Conservation (phyloP, 1,284 basidiomycete species). For the Xerocomus amazonicus region DNA sequence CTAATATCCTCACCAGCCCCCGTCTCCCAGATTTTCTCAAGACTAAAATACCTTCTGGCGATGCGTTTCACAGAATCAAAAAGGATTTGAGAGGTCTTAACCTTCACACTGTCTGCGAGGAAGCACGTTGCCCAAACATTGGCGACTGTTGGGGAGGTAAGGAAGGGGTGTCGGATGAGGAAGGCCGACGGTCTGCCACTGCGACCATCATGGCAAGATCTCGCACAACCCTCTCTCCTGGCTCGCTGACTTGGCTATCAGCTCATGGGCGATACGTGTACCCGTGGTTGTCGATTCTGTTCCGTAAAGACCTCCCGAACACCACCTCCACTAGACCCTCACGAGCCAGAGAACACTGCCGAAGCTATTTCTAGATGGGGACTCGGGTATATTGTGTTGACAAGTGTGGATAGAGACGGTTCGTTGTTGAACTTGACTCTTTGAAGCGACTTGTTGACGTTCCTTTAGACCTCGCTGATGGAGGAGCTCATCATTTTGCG, state of each 20-base stretch:
- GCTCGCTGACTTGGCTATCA: constrained; percentile 11
- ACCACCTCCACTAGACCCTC: constrained; percentile 90
- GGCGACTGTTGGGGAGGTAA: constrained; percentile 99
- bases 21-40: constrained; percentile 92
- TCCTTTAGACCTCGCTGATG: constrained; percentile 79
- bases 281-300: constrained; percentile 96
- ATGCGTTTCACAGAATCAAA: constrained; percentile 91
- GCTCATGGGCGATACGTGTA: constrained; percentile 99
- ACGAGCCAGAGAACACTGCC: constrained; percentile 98
- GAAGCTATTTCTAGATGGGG: constrained; percentile 99
- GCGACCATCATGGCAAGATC: constrained; percentile 95
- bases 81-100: constrained; percentile 89
- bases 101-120: constrained; percentile 97
- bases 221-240: constrained; percentile 1
- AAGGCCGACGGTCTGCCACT: constrained; percentile 83
- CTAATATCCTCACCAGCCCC: constrained; percentile 49
- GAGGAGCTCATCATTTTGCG: constrained; percentile 92
- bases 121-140: constrained; percentile 98
- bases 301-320: constrained; percentile 91
- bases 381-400: constrained; percentile 96
- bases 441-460: constrained; percentile 4
- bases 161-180: constrained; percentile 65
- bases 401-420: constrained; percentile 97
- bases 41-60: constrained; percentile 88
- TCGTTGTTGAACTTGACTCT: constrained; percentile 8